Base-by-base conservation (phyloP, 768 basidiomycete genomes). In the Hemileccinum rubropunctum region DNA sequence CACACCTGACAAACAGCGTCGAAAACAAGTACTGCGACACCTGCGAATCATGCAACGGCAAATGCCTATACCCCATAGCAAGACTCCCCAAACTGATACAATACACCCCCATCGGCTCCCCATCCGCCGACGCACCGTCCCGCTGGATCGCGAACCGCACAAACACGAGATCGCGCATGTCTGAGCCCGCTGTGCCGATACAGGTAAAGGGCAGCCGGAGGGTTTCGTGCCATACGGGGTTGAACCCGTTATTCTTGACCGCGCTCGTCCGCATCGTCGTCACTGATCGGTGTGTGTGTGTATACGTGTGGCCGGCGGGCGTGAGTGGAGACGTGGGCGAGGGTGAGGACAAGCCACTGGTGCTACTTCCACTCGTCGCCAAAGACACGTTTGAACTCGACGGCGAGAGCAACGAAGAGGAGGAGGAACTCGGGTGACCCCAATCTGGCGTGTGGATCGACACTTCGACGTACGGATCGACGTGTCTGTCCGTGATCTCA, bases 21-120 rank as follows among this genome's bases (percentile, higher is more conserved):
- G 94, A 91, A 69, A 95, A 98, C 43, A 98, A 73, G 61, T 86
- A 90, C 61, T 94, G 92, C 34, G 88, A 86, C 38, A 91, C 81
- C 63, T 94, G 86, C 2, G 80, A 71, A 67, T 98, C 95, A 60
- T 93, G 90, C 32, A 98, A 71, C 0, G 95, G 93, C 6, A 98
- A 67, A 68, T 98, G 90, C 8, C 91, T 83, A 64, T 86, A 98
- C 2, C 95, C 92, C 62, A 76, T 77, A 54, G 83, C 81, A 53
- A 91, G 70, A 64, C 82, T 82, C 9, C 83, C 84, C 21, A 98
- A 66, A 15, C 84, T 79, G 26, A 78, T 73, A 58, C 88, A 91
- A 64, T 87, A 93, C 17, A 83, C 74, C 10, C 83, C 93, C 42
- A 95, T 71, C 11, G 83, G 79, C 42, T 82, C 78, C 52, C 78